phyloP scores from a whole-genome alignment of 108 stramenopile genomes.

The Stephanodiscus minutulus region DNA sequence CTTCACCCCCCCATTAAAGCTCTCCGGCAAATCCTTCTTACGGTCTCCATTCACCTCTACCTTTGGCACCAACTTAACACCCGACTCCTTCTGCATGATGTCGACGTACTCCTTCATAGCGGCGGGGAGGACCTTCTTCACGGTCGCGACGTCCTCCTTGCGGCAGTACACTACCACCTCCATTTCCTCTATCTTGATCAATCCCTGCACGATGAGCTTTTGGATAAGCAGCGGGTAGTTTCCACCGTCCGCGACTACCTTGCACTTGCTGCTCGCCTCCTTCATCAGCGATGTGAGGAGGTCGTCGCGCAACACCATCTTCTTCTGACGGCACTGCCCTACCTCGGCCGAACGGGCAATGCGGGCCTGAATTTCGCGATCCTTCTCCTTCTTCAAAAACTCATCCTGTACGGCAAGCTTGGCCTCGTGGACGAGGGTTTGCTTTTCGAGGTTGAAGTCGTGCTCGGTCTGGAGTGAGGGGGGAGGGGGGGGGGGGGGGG shows the following conservation, averaged over 20 bases:
- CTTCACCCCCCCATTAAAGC: slow-evolving; percentile 90
- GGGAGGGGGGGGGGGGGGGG: neutral
- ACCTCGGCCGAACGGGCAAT: slow-evolving; percentile 93
- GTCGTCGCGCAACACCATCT: slow-evolving; percentile 96
- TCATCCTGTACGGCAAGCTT: slow-evolving; percentile 96
- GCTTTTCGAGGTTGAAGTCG: slow-evolving; percentile 99
- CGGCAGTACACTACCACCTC: slow-evolving; percentile 90
- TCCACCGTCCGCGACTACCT: slow-evolving; percentile 74
- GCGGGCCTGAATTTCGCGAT: slow-evolving; percentile 91
- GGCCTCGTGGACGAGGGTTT: slow-evolving; percentile 98
- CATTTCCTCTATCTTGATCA: slow-evolving; percentile 99
- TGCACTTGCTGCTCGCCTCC: slow-evolving; percentile 80
- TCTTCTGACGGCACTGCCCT: slow-evolving; percentile 95
- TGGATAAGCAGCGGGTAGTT: slow-evolving; percentile 95
- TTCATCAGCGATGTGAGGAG: slow-evolving; percentile 80
- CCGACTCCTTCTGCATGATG: slow-evolving; percentile 92
- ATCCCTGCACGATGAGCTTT: slow-evolving; percentile 96
- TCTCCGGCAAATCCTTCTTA: slow-evolving; percentile 70
- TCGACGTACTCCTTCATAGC: slow-evolving; percentile 91
- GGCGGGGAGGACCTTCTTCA: slow-evolving; percentile 73
- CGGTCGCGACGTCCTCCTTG: slow-evolving; percentile 81
- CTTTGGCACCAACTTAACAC: slow-evolving; percentile 77
- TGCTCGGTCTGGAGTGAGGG: slow-evolving; percentile 76
- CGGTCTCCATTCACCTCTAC: slow-evolving; percentile 82
- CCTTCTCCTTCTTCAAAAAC: slow-evolving; percentile 97